Percentiles rank a stretch among this genome's conserved stretches.
phyloP scores from a whole-genome alignment of 495 filamentous ascomycete species.

The Penicillium ucsense region DNA sequence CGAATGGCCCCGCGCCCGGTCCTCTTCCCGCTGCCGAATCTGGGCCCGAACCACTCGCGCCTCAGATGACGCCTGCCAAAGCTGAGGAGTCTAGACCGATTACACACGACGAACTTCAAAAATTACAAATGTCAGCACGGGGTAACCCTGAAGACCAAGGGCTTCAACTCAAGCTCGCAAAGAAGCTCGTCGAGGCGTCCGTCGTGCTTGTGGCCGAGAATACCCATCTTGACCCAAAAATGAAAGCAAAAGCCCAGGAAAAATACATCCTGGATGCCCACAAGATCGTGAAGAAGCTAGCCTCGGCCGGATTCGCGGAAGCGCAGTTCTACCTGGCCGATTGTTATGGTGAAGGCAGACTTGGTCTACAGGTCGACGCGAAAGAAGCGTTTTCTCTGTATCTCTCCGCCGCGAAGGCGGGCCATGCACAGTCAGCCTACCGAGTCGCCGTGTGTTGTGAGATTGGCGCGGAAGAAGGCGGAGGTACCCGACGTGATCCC shows the following conservation, averaged over 20 bases:
- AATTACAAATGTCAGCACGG: constrained; percentile 55
- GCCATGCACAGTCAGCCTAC: constrained; percentile 80
- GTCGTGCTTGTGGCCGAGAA: constrained; percentile 59
- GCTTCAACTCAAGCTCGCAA: constrained; percentile 63
- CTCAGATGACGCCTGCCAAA: constrained; percentile 20
- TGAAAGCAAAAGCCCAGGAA: constrained; percentile 67
- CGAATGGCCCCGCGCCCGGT: no score
- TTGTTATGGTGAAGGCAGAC: constrained; percentile 65
- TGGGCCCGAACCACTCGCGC: constrained; percentile 14
- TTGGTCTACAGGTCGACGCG: constrained; percentile 65
- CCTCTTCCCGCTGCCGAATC: no score
- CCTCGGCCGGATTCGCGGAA: constrained; percentile 55
- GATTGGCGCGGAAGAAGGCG: constrained; percentile 86
- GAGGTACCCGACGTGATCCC: constrained; percentile 82
- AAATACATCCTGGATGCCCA: constrained; percentile 76
- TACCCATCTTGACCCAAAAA: constrained; percentile 63
- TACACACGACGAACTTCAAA: constrained; percentile 68
- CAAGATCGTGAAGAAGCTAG: constrained; percentile 84
- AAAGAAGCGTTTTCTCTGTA: constrained; percentile 90
- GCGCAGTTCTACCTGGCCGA: constrained; percentile 94
- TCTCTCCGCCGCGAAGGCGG: constrained; percentile 82
- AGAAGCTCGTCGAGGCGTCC: constrained; percentile 80
- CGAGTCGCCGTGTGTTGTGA: constrained; percentile 96
- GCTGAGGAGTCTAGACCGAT: constrained; percentile 42
- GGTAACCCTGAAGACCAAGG: constrained; percentile 61